These are phyloP conservation scores for Soucietia sequanensis DNA, from an alignment of 805 yeast species.

Conservation along the genomic window DNA sequence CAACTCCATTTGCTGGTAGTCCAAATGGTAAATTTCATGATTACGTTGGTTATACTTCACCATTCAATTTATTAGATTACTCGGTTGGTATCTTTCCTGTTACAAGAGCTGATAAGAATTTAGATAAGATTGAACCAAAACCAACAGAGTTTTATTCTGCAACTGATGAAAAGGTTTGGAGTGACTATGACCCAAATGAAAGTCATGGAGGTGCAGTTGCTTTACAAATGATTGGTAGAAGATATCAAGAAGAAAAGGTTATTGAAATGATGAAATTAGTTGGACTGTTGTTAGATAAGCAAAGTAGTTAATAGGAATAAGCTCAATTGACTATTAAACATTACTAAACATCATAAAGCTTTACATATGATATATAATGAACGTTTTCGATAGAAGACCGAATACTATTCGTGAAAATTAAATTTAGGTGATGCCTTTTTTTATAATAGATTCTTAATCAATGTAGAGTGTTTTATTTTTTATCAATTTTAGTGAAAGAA, in stretches of 20 bases:
- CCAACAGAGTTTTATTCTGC: slow-evolving; percentile 31
- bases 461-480: no score
- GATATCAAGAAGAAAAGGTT: slow-evolving; percentile 62
- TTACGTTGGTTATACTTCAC: slow-evolving; percentile 50
- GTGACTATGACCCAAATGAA: slow-evolving; percentile 44
- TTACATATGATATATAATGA: no score
- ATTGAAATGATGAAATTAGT: slow-evolving; percentile 43
- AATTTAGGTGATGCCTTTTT: no score
- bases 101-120: slow-evolving; percentile 47
- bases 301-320: no score
- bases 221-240: slow-evolving; percentile 62
- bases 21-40: slow-evolving; percentile 31
- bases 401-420: no score
- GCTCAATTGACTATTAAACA: no score
- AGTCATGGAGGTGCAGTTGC: slow-evolving; percentile 62
- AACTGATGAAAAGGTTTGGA: slow-evolving; percentile 44
- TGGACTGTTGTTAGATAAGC: not conserved
- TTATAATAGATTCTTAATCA: no score
- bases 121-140: slow-evolving; percentile 30
- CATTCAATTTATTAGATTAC: slow-evolving; percentile 25
- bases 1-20: slow-evolving; percentile 44
- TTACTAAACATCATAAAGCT: no score
- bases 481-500: no score
- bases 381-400: no score
- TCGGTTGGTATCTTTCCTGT: slow-evolving; percentile 50